Evolutionary conservation across 2,329 filamentous ascomycete genomes (phyloP), one percentile per base, ranked within the genome.

Genomic region (Nakataea oryzae): DNA sequence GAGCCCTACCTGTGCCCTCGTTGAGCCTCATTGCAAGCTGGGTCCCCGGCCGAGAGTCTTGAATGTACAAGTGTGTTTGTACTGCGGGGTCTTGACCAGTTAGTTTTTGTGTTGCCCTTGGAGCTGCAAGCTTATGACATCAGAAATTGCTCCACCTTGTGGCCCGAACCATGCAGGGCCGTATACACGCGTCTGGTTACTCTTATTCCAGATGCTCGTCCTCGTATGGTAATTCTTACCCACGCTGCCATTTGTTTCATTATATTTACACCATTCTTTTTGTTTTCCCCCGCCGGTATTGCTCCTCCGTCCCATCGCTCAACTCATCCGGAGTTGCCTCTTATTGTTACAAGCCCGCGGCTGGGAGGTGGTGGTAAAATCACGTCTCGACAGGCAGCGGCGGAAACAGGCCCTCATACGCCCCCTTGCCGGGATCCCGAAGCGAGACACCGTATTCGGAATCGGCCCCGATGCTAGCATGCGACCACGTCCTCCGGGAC

Each of bases 401-500:
- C 32, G 84, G 84, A 66, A 86, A 86, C 55, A 86, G 67, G 0
- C 74, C 74, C 28, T 75, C 74, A 63, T 74, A 74, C 21, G 74
- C 73, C 56, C 73, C 70, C 59, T 67, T 73, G 7, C 76, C 74
- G 1, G 74, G 66, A 4, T 67, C n/a, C n/a, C 66, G 64, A 59
- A 69, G 62, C 1, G 74, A 67, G 17, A 69, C 67, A 11, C 92
- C 93, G 73, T 96, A 97, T 1, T 80, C 76, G 47, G 78, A 69
- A 74, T 97, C 95, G 11, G 75, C 79, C 1, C 86, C 86, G 30
- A 86, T 75, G 29, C 67, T 71, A 6, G 91, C 88, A 70, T 85
- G 82, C 24, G 81, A 76, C 64, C 91, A 82, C 0, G 78, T 82
- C 62, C 93, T 81, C 61, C 82, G 83, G 12, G 82, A 79, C 11